Percentiles rank a stretch among this genome's conserved stretches.
Evolutionary conservation across 176 grass and related monocot species (phyloP).

Genomic region (Raddia guianensis): DNA sequence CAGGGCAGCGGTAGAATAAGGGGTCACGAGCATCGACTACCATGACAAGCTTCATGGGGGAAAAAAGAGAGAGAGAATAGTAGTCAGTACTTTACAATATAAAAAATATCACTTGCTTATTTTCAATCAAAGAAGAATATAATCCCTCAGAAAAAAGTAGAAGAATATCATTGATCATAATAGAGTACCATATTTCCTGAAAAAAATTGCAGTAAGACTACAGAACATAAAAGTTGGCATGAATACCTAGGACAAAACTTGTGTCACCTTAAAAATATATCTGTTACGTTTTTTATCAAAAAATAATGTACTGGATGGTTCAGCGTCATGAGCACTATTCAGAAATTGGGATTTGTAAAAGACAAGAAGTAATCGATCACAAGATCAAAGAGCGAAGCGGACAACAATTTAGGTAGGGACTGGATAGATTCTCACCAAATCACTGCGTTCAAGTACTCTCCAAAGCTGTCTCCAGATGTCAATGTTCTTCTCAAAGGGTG

Average conservation of each 20-base stretch:
- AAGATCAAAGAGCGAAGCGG: neutral
- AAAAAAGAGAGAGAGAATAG: constrained; percentile 24
- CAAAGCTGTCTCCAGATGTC: constrained; percentile 99
- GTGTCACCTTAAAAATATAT: neutral
- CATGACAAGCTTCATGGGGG: constrained; percentile 69
- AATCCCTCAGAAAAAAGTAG: neutral
- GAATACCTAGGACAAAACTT: neutral
- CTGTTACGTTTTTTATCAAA: neutral
- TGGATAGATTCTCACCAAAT: constrained; percentile 57
- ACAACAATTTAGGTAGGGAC: neutral
- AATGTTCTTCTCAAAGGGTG: constrained; percentile 97
- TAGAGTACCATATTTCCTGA: neutral
- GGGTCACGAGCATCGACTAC: constrained; percentile 95
- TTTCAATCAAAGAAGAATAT: neutral
- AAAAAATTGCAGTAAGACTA: neutral
- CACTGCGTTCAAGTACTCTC: constrained; percentile 94
- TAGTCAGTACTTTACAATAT: constrained; percentile 18
- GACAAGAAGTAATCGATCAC: constrained; percentile 11
- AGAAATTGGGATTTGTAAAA: neutral
- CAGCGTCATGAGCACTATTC: neutral
- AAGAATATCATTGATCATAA: constrained; percentile 8
- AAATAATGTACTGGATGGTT: neutral
- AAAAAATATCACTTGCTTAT: neutral
- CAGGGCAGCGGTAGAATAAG: constrained; percentile 82
- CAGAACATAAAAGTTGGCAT: neutral